Base-by-base conservation (phyloP, 2,329 filamentous ascomycete species). In the Periconia sp. region DNA sequence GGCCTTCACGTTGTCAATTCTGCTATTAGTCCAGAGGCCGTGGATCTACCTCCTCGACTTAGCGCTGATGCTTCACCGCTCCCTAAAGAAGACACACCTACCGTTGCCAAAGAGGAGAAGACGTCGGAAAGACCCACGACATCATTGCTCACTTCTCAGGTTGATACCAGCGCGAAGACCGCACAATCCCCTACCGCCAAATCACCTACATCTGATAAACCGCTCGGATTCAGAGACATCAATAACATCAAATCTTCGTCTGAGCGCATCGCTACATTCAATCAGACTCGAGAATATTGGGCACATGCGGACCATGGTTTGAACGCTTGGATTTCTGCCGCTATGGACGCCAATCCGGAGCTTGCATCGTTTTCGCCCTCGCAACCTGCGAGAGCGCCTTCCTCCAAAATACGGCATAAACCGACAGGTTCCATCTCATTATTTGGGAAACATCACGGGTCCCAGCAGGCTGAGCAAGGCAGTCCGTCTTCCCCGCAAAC, bases 241-340 rank as follows among this genome's bases (percentile, higher is more conserved):
- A 80, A 91, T 63, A 85, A 83, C 9, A 80, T 94, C 47, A 80
- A 83, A 15, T 84, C 83, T 1, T 73, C 86, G 0, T 72, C 80
- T 14, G 87, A 94, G 60, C 85, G 92, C 18, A 89, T 94, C 55
- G 78, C 81, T 42, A 87, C 85, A 14, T 96, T 90, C 70, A 84
- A 90, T 54, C 83, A 88, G 53, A 88, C 89, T 0, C 84, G 91
- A 43, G 77, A 83, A 15, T 83, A 89, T 44, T 91, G 92, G 70
- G 86, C 88, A 0, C 72, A 76, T 13, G 85, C 88, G 69, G 86
- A 96, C 54, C 89, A 89, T 6, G 91, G 92, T 1, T 77, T 97
- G n/a, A 79, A 74, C 50, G 74, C 79, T 58, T 88, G 85, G 85
- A 67, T 87, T 17, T 69, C 75, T 42, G 68, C 76, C 15, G 82